These are phyloP conservation scores for Symbiotaphrina buchneri DNA, from an alignment of 495 filamentous ascomycete genomes.

Conservation along the genomic window DNA sequence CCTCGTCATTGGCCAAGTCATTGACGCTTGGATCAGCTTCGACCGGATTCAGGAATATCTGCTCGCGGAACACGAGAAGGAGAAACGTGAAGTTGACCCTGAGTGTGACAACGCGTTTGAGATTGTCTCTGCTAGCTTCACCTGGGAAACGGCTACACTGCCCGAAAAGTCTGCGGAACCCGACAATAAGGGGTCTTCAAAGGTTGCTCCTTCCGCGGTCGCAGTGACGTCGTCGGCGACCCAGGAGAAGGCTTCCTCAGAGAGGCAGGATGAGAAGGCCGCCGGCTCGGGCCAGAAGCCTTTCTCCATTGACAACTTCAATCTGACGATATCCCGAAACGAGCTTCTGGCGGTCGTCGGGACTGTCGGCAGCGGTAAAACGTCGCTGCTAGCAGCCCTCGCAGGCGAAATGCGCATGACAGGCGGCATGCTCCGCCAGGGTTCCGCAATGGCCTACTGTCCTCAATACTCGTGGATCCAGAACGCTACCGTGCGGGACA, in stretches of 20 bases:
- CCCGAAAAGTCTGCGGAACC: not conserved
- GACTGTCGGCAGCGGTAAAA: slow-evolving; percentile 37
- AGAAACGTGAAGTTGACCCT: not conserved
- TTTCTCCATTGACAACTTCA: not conserved
- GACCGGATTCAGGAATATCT: slow-evolving; percentile 3
- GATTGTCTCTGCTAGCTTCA: not conserved
- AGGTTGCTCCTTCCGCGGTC: not conserved
- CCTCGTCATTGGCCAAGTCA: slow-evolving; percentile 2
- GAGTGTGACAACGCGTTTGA: slow-evolving; percentile 1
- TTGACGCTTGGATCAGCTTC: slow-evolving; percentile 1
- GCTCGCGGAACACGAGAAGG: slow-evolving; percentile 1
- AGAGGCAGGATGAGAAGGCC: too few species aligned
- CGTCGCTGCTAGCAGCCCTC: slow-evolving; percentile 30
- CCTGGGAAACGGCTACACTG: slow-evolving; percentile 2
- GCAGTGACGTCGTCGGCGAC: not conserved
- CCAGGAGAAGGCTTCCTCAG: too few species aligned
- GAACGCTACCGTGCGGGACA: slow-evolving; percentile 17
- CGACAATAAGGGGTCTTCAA: not conserved
- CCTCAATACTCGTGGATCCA: slow-evolving; percentile 17
- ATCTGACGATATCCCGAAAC: not conserved
- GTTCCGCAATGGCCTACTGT: slow-evolving; percentile 25
- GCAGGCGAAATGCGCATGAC: slow-evolving; percentile 27
- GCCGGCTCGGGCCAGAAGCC: not conserved
- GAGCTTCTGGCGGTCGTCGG: slow-evolving; percentile 28
- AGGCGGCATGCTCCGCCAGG: slow-evolving; percentile 18